A percentile compares a stretch with the other conserved stretches of the same genome.
Conservation (phyloP, 495 filamentous ascomycete species). For the Sporormia fimetaria region DNA sequence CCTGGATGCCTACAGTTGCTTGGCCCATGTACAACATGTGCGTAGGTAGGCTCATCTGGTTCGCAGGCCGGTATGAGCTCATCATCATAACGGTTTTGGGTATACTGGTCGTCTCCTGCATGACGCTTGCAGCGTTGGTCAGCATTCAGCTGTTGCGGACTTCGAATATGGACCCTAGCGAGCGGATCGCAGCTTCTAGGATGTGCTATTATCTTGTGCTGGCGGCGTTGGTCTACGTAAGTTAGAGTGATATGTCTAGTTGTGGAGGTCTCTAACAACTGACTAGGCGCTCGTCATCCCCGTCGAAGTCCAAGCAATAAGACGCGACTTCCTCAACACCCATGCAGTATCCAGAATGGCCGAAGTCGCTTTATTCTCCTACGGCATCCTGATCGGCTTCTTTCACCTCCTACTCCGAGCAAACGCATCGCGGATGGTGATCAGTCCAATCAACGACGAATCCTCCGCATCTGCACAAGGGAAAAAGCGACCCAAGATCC, state of each 20-base stretch:
- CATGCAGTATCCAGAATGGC: conserved; percentile 22
- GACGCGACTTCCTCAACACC: conserved; percentile 17
- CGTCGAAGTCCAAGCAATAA: conserved; percentile 23
- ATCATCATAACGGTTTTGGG: conserved; percentile 16
- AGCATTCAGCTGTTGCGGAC: conserved; percentile 26
- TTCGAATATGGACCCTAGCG: conserved; percentile 22
- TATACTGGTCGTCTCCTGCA: conserved; percentile 14
- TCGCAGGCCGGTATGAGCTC: conserved; percentile 19
- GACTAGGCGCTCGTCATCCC: conserved; percentile 22
- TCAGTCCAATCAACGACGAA: conserved; percentile 17
- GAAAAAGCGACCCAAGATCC: conserved; percentile 18
- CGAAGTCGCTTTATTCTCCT: conserved; percentile 23
- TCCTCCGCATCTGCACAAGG: conserved; percentile 1
- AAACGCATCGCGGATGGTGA: conserved; percentile 25
- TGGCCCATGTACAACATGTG: conserved; percentile 19
- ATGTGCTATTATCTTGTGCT: conserved; percentile 27
- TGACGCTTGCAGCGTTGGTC: conserved; percentile 18
- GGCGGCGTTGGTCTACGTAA: conserved; percentile 19
- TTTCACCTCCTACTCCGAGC: conserved; percentile 26
- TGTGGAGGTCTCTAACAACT: conserved; percentile 1
- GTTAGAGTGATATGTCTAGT: conserved; percentile 6
- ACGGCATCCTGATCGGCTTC: conserved; percentile 22
- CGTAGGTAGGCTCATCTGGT: conserved; percentile 24
- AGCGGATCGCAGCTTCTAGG: conserved; percentile 27
- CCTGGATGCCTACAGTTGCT: conserved; percentile 23